A percentile compares a stretch with the other conserved stretches of the same genome.
Conservation (phyloP, 139 green algal species). For the Chlorella sp. region DNA sequence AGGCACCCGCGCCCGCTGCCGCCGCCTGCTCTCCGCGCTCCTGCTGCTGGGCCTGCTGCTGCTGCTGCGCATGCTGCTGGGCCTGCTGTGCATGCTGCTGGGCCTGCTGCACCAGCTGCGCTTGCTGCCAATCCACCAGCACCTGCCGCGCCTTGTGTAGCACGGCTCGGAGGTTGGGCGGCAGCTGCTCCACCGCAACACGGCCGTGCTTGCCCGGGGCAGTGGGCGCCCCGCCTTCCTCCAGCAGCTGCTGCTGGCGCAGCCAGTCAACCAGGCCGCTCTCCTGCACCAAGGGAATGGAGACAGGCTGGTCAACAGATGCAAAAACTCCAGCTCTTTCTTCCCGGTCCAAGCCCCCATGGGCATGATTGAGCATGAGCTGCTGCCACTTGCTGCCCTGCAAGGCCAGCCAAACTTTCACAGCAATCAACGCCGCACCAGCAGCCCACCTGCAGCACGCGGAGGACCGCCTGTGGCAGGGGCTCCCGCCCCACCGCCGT, state of each 20-base stretch:
- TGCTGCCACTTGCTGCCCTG: too few relatives aligned
- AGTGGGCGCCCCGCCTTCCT: too few relatives aligned
- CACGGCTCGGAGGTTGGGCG: background rate
- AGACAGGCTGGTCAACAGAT: too few relatives aligned
- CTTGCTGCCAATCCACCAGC: background rate
- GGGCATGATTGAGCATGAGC: too few relatives aligned
- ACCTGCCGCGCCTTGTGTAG: slow-evolving; percentile 9
- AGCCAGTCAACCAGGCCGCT: slow-evolving; percentile 7
- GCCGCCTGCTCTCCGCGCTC: background rate
- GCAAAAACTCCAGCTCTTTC: too few relatives aligned
- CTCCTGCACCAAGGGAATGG: background rate
- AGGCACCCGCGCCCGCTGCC: background rate
- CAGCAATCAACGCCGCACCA: too few relatives aligned
- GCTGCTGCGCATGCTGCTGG: background rate
- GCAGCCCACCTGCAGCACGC: background rate
- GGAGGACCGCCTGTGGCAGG: slow-evolving; percentile 11
- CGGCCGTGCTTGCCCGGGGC: background rate
- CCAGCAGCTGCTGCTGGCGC: background rate
- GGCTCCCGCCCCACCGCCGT: background rate
- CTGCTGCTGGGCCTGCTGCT: background rate
- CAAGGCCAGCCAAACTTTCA: too few relatives aligned
- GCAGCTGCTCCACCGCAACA: background rate
- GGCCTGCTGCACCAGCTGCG: background rate
- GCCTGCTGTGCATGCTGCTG: background rate
- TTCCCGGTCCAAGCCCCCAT: too few relatives aligned